Evolutionary conservation across 1,139 yeast species (phyloP).

Genomic region (Geotrichum histeridarum): DNA sequence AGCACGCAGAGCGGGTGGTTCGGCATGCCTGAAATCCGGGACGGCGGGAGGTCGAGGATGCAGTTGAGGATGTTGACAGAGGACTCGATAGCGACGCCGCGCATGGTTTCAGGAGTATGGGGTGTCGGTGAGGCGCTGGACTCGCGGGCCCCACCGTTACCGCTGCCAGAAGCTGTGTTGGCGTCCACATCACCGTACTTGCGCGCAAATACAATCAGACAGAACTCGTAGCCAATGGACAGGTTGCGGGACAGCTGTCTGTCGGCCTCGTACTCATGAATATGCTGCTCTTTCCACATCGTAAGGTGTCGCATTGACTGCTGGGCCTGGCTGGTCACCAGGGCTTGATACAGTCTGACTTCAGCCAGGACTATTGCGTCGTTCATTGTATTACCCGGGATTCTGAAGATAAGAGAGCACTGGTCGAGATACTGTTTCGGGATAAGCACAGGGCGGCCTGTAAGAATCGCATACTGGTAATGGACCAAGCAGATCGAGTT

Average conservation of each 20-base stretch:
- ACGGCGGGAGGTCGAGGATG: conserved; percentile 42
- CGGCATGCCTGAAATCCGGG: conserved; percentile 49
- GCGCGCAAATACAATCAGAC: conserved; percentile 2
- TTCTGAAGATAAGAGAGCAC: conserved; percentile 33
- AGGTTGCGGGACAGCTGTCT: not conserved
- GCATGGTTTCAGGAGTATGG: not conserved
- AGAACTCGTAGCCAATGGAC: conserved; percentile 3
- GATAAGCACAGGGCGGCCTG: conserved; percentile 42
- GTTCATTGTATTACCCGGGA: not conserved
- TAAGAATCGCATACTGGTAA: conserved; percentile 46
- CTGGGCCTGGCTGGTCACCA: conserved; percentile 8
- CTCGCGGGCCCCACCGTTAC: not conserved
- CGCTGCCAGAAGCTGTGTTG: not conserved
- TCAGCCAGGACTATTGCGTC: conserved; percentile 21
- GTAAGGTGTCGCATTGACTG: not conserved
- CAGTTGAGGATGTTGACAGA: conserved; percentile 43
- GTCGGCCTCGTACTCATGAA: not conserved
- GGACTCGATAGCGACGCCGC: conserved; percentile 26
- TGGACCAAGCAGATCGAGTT: conserved; percentile 48
- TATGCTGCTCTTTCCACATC: conserved; percentile 10
- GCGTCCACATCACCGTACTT: not conserved
- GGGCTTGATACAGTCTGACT: conserved; percentile 19
- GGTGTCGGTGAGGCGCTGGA: not conserved
- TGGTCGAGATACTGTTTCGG: conserved; percentile 38
- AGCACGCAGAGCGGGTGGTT: conserved; percentile 46